Conservation (phyloP, 176 grass and related monocot genomes). For the Aegilops longissima region DNA sequence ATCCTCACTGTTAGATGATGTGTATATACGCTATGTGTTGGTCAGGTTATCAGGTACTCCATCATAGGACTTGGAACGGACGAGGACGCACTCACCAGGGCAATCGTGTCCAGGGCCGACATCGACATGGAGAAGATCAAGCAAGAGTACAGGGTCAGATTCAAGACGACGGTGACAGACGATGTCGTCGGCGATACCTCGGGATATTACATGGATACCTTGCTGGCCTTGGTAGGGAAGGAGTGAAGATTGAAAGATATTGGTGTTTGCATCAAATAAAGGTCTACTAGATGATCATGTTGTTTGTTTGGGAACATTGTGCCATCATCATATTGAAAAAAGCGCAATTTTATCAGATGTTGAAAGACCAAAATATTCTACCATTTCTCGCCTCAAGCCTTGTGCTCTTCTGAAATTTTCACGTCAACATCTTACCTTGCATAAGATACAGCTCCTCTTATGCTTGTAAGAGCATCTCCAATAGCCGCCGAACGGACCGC, state of each 20-base stretch:
- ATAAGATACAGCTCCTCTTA: background rate
- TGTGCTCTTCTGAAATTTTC: background rate
- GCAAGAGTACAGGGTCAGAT: slow-evolving; percentile 56
- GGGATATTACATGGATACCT: slow-evolving; percentile 53
- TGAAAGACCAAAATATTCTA: background rate
- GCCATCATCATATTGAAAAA: background rate
- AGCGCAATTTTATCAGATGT: background rate
- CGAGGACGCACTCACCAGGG: slow-evolving; percentile 65
- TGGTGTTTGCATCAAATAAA: slow-evolving; percentile 5
- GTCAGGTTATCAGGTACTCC: slow-evolving; percentile 62
- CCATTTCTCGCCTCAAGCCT: no score
- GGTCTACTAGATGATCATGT: background rate
- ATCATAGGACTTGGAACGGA: slow-evolving; percentile 71
- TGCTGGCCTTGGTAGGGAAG: slow-evolving; percentile 54
- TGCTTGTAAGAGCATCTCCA: no score
- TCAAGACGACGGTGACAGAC: slow-evolving; percentile 42
- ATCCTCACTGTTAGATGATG: no score
- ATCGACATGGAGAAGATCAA: slow-evolving; percentile 62
- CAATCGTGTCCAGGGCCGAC: slow-evolving; percentile 53
- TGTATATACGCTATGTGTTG: no score
- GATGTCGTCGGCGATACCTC: slow-evolving; percentile 59
- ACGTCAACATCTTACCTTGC: background rate
- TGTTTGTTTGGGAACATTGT: background rate
- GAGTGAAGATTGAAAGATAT: slow-evolving; percentile 21
- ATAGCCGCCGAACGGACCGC: no score